phyloP scores from a whole-genome alignment of 129 eudicot species.

The Centella asiatica region DNA sequence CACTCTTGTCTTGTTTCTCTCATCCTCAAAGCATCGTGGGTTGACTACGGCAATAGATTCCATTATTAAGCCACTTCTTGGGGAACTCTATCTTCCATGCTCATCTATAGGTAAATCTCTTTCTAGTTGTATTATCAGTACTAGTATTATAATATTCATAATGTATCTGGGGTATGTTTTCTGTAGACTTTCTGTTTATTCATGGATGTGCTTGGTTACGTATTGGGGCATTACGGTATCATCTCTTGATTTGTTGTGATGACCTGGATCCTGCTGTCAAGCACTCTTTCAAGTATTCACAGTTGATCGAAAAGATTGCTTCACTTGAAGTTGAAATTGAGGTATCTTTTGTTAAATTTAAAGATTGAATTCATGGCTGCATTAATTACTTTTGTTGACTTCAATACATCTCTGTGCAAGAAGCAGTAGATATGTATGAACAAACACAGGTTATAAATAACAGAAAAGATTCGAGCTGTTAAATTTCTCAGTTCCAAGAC shows the following conservation, averaged over 20 bases:
- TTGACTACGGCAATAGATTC: slow-evolving; percentile 39
- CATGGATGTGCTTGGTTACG: slow-evolving; percentile 65
- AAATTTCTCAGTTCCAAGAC: no score
- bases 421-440: neutral
- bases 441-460: no score
- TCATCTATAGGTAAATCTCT: slow-evolving; percentile 38
- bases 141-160: neutral
- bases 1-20: slow-evolving; percentile 39
- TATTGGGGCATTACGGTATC: slow-evolving; percentile 73
- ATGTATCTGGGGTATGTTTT: neutral
- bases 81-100: slow-evolving; percentile 35
- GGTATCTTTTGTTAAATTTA: slow-evolving; percentile 25
- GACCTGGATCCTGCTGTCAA: slow-evolving; percentile 85
- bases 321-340: slow-evolving; percentile 68
- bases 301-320: slow-evolving; percentile 47
- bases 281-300: slow-evolving; percentile 49
- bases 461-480: no score
- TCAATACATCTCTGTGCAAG: neutral
- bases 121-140: neutral
- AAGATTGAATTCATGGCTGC: neutral
- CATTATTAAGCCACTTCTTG: slow-evolving; percentile 58
- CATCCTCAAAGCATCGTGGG: slow-evolving; percentile 54
- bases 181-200: slow-evolving; percentile 24
- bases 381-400: neutral
- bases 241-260: slow-evolving; percentile 64